Evolutionary conservation across 2,329 filamentous ascomycete species (phyloP), one percentile per base, ranked within the genome.

Genomic region (Raffaelea arxii): DNA sequence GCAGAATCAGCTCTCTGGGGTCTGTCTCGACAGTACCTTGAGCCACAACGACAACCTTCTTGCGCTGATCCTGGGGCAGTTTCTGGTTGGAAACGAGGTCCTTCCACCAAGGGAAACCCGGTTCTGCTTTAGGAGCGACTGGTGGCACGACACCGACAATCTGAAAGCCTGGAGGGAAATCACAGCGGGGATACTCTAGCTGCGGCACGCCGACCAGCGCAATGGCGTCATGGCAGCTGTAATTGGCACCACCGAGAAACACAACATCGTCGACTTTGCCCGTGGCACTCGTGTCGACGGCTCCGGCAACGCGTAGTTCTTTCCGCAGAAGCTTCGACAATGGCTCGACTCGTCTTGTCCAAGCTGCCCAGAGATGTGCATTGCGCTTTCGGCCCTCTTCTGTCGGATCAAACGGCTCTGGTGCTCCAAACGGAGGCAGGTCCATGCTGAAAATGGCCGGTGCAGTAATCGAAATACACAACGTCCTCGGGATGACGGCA

Each of bases 21-120:
- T 66, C 56, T 2, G 55, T 63, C 52, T 67, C 64, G 6, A 67
- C 64, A 3, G 64, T 66, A 4, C 65, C 65, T 47, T 68, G 65
- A 1, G 65, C 59, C 18, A 67, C 65, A 9, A 67, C 59, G 2
- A 67, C 52, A 3, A 67, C 55, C 41, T 60, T 62, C 47, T 59
- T 61, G 19, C 54, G 11, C 1, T 10, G 21, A 5, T 46, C 40
- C 1, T 44, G n/a, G 7, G 25, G 14, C 3, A 37, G 38, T 9
- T 53, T 47, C 4, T 49, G 45, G 49, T 63, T 62, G 7, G 50
- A 45, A 4, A 58, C 45, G 16, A 67, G 41, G 37, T 64, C 58
- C 1, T 25, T 12, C 65, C 64, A 67, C 64, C 64, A 67, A 2
- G 53, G n/a, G 25, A 51, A 53, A 1, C 25, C 2, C 1, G 49